Conservation (phyloP, 2,329 filamentous ascomycete genomes). For the Aspergillus versicolor region DNA sequence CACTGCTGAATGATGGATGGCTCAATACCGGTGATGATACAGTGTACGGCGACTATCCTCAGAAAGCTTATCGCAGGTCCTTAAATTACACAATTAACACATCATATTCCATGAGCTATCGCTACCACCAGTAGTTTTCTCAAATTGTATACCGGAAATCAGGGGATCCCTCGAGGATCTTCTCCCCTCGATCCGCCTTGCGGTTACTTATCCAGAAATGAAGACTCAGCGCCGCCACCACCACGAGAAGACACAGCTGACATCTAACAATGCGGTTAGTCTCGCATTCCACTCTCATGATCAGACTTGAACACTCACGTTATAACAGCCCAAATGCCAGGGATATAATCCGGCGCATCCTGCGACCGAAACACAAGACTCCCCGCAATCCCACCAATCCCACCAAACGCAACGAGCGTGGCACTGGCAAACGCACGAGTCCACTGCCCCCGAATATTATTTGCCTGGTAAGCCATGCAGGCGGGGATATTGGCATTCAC, state of each 20-base stretch:
- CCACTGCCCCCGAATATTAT: slow-evolving; percentile 86
- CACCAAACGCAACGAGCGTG: slow-evolving; percentile 72
- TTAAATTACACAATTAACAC: no score
- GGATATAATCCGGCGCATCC: slow-evolving; percentile 36
- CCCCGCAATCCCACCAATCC: slow-evolving; percentile 74
- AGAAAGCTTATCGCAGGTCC: no score
- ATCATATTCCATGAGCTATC: neutral
- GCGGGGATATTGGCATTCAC: slow-evolving; percentile 76
- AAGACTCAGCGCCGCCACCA: slow-evolving; percentile 27
- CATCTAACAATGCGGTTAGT: slow-evolving; percentile 20
- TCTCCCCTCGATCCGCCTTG: slow-evolving; percentile 35
- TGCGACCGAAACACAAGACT: slow-evolving; percentile 65
- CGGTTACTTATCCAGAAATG: slow-evolving; percentile 35
- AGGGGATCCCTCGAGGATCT: slow-evolving; percentile 34
- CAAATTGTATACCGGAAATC: slow-evolving; percentile 39
- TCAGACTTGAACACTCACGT: no score
- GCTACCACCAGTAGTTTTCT: neutral
- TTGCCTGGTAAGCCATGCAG: slow-evolving; percentile 76
- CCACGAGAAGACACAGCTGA: slow-evolving; percentile 33
- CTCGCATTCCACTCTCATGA: no score
- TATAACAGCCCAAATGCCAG: slow-evolving; percentile 35
- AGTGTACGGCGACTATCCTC: no score
- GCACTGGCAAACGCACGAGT: slow-evolving; percentile 78
- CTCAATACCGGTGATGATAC: no score
- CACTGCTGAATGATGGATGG: no score